Evolutionary conservation across 257 asterid genomes (phyloP), one percentile per base, ranked within the genome.

Genomic region (Primulina tabacum): DNA sequence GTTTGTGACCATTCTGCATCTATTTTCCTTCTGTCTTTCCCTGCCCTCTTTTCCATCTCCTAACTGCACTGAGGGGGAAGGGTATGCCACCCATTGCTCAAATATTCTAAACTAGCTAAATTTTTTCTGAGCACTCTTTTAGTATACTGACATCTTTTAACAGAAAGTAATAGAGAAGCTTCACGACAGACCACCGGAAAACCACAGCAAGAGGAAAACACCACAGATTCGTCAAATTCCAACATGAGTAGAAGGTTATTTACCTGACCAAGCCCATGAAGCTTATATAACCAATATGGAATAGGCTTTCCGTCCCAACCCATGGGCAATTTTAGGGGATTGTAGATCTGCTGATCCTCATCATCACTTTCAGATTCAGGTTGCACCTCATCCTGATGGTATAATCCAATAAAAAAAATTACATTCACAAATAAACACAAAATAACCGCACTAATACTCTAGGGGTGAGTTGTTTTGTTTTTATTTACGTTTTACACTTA

Each of bases 251-350:
- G n/a, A n/a, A n/a, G 67, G 65, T 57, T 30, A 43, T 58, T 73
- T 87, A 94, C 99, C 99, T 94, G 99, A 65, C 98, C 97, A 83
- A 94, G 97, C 62, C 99, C 98, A 71, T 94, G 99, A 83, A 94
- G 97, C 80, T 94, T 94, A 82, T 91, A 91, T 76, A 94, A 76
- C 99, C 99, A 94, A 83, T 94, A 94, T 64, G 99, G 99, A 65
- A 94, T 94, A 67, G 99, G 99, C 80, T 91, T 94, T 74, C 99
- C 99, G 65, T 94, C 99, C 89, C 88, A 91, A 18, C 99, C 99
- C 97, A 94, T 91, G 35, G 99, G 99, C 70, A 94, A 73, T 81
- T 91, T 94, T 74, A 94, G 83, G 77, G 99, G 99, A 82, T 94
- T 94, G 86, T 94, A 94, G 64, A 91, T 94, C 83, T 94, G 99